These are phyloP conservation scores for Penicillium sp. DNA, from an alignment of 2,329 filamentous ascomycete genomes.

Conservation along the genomic window DNA sequence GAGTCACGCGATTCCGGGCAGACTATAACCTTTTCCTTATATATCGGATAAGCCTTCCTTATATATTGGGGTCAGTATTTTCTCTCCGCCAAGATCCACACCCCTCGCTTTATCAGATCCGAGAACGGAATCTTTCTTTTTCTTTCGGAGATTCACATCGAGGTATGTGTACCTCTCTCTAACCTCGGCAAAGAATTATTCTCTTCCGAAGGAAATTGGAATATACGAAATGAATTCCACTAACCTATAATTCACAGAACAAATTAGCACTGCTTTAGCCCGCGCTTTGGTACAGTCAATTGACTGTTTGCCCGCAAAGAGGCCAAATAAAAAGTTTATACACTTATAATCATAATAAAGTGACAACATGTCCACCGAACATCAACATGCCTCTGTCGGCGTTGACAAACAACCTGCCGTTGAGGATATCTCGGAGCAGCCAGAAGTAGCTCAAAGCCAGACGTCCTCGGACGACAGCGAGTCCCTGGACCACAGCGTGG, in stretches of 20 bases:
- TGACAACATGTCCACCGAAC: conserved; percentile 14
- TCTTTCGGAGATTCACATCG: neutral
- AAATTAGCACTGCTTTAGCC: neutral
- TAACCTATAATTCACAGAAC: conserved; percentile 1
- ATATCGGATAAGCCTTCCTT: neutral
- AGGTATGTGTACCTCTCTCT: neutral
- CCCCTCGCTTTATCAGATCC: conserved; percentile 23
- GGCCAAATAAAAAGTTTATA: neutral
- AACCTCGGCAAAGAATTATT: neutral
- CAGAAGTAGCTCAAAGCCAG: neutral
- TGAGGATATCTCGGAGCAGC: conserved; percentile 16
- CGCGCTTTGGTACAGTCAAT: neutral
- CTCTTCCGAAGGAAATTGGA: neutral
- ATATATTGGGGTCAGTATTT: neutral
- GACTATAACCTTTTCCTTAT: neutral
- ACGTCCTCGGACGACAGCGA: conserved; percentile 21
- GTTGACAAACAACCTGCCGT: conserved; percentile 13
- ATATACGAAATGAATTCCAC: neutral
- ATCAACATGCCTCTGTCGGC: conserved; percentile 1
- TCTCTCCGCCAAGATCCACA: conserved; percentile 12
- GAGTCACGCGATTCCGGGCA: neutral
- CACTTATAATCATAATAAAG: conserved; percentile 1
- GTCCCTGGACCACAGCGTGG: conserved; percentile 32
- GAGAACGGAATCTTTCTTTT: conserved; percentile 11
- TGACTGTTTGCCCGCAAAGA: neutral